phyloP scores from a whole-genome alignment of 2,329 filamentous ascomycete species.

The Monilinia laxa region DNA sequence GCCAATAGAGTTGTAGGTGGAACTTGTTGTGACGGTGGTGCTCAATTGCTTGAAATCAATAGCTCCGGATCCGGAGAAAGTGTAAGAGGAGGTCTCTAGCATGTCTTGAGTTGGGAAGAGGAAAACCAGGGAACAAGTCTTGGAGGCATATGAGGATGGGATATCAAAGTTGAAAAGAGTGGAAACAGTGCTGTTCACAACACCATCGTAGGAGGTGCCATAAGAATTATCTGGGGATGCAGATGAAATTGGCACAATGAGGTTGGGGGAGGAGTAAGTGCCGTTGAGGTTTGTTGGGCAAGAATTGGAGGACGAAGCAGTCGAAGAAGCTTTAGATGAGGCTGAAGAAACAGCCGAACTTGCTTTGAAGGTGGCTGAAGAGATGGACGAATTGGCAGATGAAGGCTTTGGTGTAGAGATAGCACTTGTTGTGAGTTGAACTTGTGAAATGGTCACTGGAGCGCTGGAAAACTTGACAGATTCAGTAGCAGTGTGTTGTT shows the following conservation, averaged over 20 bases:
- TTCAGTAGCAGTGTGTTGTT: background rate
- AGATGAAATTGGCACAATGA: slow-evolving; percentile 61
- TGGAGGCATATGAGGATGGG: slow-evolving; percentile 46
- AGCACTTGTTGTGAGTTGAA: background rate
- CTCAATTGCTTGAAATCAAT: slow-evolving; percentile 54
- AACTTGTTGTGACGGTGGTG: slow-evolving; percentile 46
- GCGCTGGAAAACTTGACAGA: background rate
- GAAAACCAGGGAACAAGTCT: slow-evolving; percentile 62
- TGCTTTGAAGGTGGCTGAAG: no score
- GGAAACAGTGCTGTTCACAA: slow-evolving; percentile 52
- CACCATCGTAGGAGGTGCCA: slow-evolving; percentile 57
- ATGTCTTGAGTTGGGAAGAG: slow-evolving; percentile 57
- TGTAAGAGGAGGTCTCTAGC: slow-evolving; percentile 60
- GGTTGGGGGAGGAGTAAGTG: slow-evolving; percentile 57
- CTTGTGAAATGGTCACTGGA: background rate
- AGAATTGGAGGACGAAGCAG: background rate
- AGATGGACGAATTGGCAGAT: background rate
- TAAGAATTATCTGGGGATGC: slow-evolving; percentile 50
- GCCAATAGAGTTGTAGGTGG: slow-evolving; percentile 56
- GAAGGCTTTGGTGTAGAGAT: background rate
- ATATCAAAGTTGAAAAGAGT: slow-evolving; percentile 72
- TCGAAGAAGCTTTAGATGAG: background rate
- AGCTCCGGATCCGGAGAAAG: slow-evolving; percentile 53
- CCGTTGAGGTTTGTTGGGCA: slow-evolving; percentile 31
- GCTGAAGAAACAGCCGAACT: no score